phyloP scores from a whole-genome alignment of 1,139 yeast species.

The Lodderomyces metapsilosis region DNA sequence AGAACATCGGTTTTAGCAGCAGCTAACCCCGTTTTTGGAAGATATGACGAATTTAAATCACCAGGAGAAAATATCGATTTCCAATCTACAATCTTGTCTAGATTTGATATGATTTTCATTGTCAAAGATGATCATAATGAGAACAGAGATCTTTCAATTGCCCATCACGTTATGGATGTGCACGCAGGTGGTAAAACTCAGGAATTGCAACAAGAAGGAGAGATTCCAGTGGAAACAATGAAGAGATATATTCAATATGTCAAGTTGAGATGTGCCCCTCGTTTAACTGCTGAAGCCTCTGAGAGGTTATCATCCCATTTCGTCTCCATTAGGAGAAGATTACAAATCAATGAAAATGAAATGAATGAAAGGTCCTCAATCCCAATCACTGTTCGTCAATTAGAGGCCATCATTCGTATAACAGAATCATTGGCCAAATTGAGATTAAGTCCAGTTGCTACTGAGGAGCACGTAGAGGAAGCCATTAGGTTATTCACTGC shows the following conservation, averaged over 20 bases:
- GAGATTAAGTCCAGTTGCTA: conserved; percentile 78
- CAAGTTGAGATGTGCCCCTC: conserved; percentile 87
- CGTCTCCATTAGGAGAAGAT: conserved; percentile 82
- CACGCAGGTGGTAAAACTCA: conserved; percentile 74
- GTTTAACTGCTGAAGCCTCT: conserved; percentile 85
- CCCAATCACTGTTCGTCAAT: conserved; percentile 96
- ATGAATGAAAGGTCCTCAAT: conserved; percentile 90
- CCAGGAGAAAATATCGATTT: conserved; percentile 98
- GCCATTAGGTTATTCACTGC: conserved; percentile 93
- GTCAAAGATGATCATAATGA: conserved; percentile 95
- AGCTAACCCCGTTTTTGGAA: conserved; percentile 95
- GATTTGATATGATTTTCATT: conserved; percentile 98
- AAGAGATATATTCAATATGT: conserved; percentile 90
- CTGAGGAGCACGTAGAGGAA: conserved; percentile 89
- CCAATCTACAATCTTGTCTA: conserved; percentile 92
- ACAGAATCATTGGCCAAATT: conserved; percentile 92
- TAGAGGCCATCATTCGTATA: conserved; percentile 95
- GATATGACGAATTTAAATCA: conserved; percentile 92
- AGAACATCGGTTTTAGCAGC: conserved; percentile 97
- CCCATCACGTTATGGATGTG: conserved; percentile 91
- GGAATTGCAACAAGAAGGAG: conserved; percentile 63
- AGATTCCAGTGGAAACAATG: conserved; percentile 88
- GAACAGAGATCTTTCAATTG: conserved; percentile 82
- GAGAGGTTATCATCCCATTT: conserved; percentile 92
- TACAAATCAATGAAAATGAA: conserved; percentile 76